A percentile compares a stretch with the other conserved stretches of the same genome.
Conservation (phyloP, 2,329 filamentous ascomycete species). For the Epichloe brachyelytri region DNA sequence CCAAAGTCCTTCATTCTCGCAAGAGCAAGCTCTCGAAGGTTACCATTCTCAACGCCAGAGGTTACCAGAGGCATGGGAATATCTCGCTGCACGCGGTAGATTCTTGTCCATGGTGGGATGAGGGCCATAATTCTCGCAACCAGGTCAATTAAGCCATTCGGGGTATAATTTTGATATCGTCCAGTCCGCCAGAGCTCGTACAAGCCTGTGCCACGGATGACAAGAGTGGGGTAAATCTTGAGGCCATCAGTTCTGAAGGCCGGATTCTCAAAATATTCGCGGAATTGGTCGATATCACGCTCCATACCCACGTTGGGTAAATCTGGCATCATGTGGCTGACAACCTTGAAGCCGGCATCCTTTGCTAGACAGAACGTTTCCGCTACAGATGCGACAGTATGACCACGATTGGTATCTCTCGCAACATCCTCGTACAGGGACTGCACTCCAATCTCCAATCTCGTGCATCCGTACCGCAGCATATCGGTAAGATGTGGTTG, state of each 20-base stretch:
- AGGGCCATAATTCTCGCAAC: slow-evolving; percentile 92
- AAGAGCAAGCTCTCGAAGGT: slow-evolving; percentile 81
- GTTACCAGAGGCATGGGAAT: slow-evolving; percentile 99
- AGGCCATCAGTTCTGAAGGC: slow-evolving; percentile 91
- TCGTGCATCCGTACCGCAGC: slow-evolving; percentile 94
- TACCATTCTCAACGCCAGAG: slow-evolving; percentile 94
- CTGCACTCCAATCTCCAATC: slow-evolving; percentile 89
- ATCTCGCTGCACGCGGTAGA: slow-evolving; percentile 95
- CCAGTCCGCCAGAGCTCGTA: slow-evolving; percentile 98
- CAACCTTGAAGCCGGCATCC: slow-evolving; percentile 96
- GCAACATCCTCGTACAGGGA: slow-evolving; percentile 96
- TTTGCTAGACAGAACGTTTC: slow-evolving; percentile 97
- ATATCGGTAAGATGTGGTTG: slow-evolving; percentile 92
- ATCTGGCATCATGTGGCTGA: slow-evolving; percentile 99
- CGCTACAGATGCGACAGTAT: slow-evolving; percentile 88
- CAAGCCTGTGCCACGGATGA: slow-evolving; percentile 89
- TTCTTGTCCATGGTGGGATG: slow-evolving; percentile 93
- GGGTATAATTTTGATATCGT: slow-evolving; percentile 96
- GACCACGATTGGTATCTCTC: slow-evolving; percentile 92
- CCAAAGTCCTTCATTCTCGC: slow-evolving; percentile 99
- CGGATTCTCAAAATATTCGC: slow-evolving; percentile 95
- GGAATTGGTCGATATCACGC: slow-evolving; percentile 89
- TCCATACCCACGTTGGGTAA: slow-evolving; percentile 98
- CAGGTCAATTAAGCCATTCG: slow-evolving; percentile 89
- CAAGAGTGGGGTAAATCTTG: slow-evolving; percentile 95